Conservation (phyloP, 768 basidiomycete species). For the Candolleomyces efflorescens region DNA sequence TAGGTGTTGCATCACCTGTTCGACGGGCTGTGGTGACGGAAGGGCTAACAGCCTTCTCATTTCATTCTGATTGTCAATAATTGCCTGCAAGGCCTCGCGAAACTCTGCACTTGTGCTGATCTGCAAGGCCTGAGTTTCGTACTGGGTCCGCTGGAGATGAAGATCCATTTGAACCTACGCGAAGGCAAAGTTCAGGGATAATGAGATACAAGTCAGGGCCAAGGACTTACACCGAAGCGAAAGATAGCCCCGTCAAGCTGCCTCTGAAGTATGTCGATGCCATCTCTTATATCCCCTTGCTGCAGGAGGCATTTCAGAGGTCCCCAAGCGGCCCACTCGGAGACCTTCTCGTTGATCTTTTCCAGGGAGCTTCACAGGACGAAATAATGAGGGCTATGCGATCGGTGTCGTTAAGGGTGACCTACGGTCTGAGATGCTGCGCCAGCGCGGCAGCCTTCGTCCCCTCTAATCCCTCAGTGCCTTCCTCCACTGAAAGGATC, state of each 20-base stretch:
- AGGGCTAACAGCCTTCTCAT: slow-evolving; percentile 29
- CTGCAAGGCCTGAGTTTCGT: slow-evolving; percentile 24
- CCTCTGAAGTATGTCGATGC: slow-evolving; percentile 32
- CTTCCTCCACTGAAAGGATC: slow-evolving; percentile 29
- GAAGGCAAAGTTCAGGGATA: slow-evolving; percentile 8
- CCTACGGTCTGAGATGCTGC: slow-evolving; percentile 33
- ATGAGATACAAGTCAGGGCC: slow-evolving; percentile 9
- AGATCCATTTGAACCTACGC: slow-evolving; percentile 15
- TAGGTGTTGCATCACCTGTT: slow-evolving; percentile 38
- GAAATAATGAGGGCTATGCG: not conserved
- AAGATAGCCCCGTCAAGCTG: slow-evolving; percentile 33
- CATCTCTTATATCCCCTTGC: slow-evolving; percentile 37
- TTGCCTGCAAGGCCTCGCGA: slow-evolving; percentile 27
- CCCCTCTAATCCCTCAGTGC: slow-evolving; percentile 27
- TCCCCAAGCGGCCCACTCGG: slow-evolving; percentile 32
- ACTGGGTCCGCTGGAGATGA: slow-evolving; percentile 22
- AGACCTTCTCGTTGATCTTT: slow-evolving; percentile 26
- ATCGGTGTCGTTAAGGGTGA: not conserved
- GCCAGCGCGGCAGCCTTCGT: slow-evolving; percentile 22
- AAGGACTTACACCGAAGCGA: slow-evolving; percentile 29
- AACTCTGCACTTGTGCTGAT: slow-evolving; percentile 31
- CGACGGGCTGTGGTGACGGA: slow-evolving; percentile 25
- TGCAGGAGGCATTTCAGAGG: slow-evolving; percentile 32
- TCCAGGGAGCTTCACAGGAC: slow-evolving; percentile 21
- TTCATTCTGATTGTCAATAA: slow-evolving; percentile 30